Evolutionary conservation across 805 yeast genomes (phyloP), one percentile per base, ranked within the genome.

Genomic region (Yarrowia divulgata): DNA sequence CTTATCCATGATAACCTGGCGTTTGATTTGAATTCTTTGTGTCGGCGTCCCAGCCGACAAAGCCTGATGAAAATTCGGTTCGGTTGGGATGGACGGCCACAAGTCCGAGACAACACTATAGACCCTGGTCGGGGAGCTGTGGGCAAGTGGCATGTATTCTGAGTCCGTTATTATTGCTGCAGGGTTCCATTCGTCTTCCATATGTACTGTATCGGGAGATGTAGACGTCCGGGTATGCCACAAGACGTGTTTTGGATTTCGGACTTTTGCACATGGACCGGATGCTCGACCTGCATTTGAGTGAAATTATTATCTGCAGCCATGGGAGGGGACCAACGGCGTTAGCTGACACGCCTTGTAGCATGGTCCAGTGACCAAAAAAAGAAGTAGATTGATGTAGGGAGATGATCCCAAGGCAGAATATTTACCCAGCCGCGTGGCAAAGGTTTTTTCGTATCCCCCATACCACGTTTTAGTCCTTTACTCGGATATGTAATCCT

Each of bases 221-320:
- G 4, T 34, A 9, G 16, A 50, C 37, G 58, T 54, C 45, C 45
- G 34, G 34, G 14, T 19, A 23, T 39, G 32, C 58, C 42, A 35
- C n/a, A 12, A 8, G 57, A 18, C 29, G 29, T 19, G 35, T 57
- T 57, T 57, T 57, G 46, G 29, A 29, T 57, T 57, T 57, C 63
- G 39, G 63, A 57, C 63, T 57, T 57, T 57, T 57, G 63, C 63
- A 57, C 63, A 57, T 57, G 63, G 63, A 23, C 63, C 63, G 63
- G 37, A 42, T 57, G 63, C 63, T 42, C 42, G 48, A 57, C 63
- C 63, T 57, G 63, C 63, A 32, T 57, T 40, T 57, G 63, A 57
- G 63, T 57, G 63, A 57, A 57, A 57, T 57, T 57, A 57, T 40
- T 57, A 57, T 57, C 63, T 57, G 63, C 63, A 57, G 63, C 63